Evolutionary conservation across 495 filamentous ascomycete species (phyloP).

Genomic region (Podospora pseudocomata): DNA sequence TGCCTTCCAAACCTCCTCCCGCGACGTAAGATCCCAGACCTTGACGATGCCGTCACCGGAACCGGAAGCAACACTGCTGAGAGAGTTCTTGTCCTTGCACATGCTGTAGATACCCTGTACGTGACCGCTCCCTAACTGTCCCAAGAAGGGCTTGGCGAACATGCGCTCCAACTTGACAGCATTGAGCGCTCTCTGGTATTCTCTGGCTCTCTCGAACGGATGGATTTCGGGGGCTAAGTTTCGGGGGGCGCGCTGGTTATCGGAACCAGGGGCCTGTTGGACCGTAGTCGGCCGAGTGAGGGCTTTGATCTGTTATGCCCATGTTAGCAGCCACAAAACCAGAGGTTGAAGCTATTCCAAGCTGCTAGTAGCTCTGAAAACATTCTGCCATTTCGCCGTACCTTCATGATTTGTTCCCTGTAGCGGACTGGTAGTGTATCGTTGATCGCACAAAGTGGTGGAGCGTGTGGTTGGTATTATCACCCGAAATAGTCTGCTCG

Average conservation of each 20-base stretch:
- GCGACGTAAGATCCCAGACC: conserved; percentile 81
- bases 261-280: conserved; percentile 74
- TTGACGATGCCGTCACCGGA: conserved; percentile 87
- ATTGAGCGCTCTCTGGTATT: conserved; percentile 66
- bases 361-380: not conserved
- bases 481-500: not conserved
- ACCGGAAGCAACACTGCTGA: conserved; percentile 71
- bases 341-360: not conserved
- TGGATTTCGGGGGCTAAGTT: conserved; percentile 92
- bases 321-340: conserved; percentile 13
- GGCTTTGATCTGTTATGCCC: conserved; percentile 69
- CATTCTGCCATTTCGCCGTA: conserved; percentile 6
- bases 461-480: not conserved
- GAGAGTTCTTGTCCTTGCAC: conserved; percentile 63
- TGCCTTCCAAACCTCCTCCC: conserved; percentile 75
- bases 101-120: conserved; percentile 85
- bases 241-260: conserved; percentile 53
- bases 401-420: conserved; percentile 26
- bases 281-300: conserved; percentile 73
- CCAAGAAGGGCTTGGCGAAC: conserved; percentile 91
- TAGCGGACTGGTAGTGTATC: not conserved
- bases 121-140: conserved; percentile 82
- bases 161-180: conserved; percentile 92
- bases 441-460: not conserved
- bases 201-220: conserved; percentile 90